Base-by-base conservation (phyloP, 768 basidiomycete species). In the Psilocybe tampanensis region DNA sequence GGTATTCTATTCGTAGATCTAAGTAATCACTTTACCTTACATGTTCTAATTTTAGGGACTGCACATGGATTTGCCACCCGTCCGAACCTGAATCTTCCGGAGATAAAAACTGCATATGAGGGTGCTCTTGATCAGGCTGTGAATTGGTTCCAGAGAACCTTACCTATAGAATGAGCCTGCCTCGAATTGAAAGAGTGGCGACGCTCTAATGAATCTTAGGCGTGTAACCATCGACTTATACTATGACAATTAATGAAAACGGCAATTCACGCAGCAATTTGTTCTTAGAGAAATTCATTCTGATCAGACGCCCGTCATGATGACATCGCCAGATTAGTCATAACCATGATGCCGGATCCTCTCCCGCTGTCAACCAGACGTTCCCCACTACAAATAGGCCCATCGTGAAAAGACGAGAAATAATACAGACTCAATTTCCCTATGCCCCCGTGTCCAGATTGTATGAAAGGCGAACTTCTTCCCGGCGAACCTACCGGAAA, bases 1-100 rank as follows among this genome's bases (percentile, higher is more conserved):
- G 79, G 80, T 79, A 47, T 18, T 41, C 23, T 34, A 47, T 1
- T 26, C 50, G 55, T 26, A 4, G 36, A 39, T 6, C 36, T 5
- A 39, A 39, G 15, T 13, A 13, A n/a, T n/a, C n/a, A n/a, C n/a
- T n/a, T 39, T 3, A 39, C n/a, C 36, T 13, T 39, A 13, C 7
- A 13, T n/a, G 36, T 6, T 15, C 3, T 39, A 4, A 39, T 6
- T 15, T 3, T 13, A 80, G 78, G 75, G 3, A 79, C 78, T 3
- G 61, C 72, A 6, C 80, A 82, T 57, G 79, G 80, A 5, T 82
- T 80, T 55, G 77, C 74, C n/a, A 67, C 70, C 12, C 72, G 76
- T 15, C 80, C 79, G 3, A 74, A 79, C 42, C 52, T 78, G n/a
- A 61, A 62, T 8, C 55, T 72, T 23, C 68, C 74, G 6, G 76